Conservation (phyloP, 805 yeast genomes). For the Isabelozyma rhagii region DNA sequence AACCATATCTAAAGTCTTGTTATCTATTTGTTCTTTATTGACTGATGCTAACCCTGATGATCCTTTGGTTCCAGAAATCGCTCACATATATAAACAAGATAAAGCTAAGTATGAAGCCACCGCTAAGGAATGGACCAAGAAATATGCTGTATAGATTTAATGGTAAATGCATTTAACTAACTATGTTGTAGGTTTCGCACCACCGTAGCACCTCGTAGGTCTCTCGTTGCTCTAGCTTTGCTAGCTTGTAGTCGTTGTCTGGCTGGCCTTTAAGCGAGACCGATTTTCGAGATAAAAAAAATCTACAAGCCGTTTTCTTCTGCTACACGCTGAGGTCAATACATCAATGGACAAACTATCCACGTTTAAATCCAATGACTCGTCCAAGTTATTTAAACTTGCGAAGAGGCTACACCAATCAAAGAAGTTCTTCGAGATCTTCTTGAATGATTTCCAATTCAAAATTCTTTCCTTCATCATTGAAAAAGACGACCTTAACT, state of each 20-base stretch:
- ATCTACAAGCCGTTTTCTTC: too few species aligned
- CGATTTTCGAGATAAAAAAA: too few species aligned
- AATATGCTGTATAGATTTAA: conserved; percentile 74
- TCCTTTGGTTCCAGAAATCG: conserved; percentile 98
- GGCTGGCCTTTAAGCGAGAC: too few species aligned
- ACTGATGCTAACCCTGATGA: conserved; percentile 99
- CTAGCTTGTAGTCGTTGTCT: too few species aligned
- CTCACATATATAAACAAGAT: conserved; percentile 93
- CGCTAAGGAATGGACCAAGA: conserved; percentile 98
- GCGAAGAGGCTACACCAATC: conserved; percentile 29
- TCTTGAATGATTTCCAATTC: conserved; percentile 32
- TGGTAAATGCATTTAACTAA: conserved; percentile 1
- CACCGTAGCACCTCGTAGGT: too few species aligned
- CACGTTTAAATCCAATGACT: conserved; percentile 33
- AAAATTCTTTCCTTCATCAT: conserved; percentile 28
- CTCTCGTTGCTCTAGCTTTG: too few species aligned
- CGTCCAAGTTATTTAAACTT: conserved; percentile 28
- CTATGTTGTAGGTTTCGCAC: background rate
- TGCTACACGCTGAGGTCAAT: too few species aligned
- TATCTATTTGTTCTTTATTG: conserved; percentile 90
- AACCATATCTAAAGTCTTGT: conserved; percentile 90
- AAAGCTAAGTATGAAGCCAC: conserved; percentile 92
- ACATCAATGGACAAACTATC: conserved; percentile 33
- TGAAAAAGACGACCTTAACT: conserved; percentile 21
- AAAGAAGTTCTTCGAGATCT: conserved; percentile 29